Evolutionary conservation across 495 filamentous ascomycete species (phyloP).

Genomic region (Neurospora sp.): DNA sequence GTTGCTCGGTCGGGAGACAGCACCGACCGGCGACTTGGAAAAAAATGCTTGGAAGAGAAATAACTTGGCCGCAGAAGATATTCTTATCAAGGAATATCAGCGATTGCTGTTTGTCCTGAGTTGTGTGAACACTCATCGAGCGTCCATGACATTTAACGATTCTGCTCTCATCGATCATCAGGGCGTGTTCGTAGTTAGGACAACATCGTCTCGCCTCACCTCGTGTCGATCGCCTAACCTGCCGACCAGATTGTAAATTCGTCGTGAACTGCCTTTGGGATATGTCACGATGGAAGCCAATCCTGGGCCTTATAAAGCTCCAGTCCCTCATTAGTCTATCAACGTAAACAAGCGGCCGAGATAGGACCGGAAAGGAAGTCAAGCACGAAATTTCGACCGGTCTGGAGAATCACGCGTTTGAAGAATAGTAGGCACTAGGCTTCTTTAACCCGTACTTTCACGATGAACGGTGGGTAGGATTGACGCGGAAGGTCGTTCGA

Average conservation of each 20-base stretch:
- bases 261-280: neutral
- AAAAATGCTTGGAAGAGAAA: no score
- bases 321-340: neutral
- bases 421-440: neutral
- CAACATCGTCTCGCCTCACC: neutral
- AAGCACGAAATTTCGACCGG: neutral
- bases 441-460: neutral
- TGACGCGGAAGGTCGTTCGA: neutral
- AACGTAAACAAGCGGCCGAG: neutral
- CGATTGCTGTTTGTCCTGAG: no score
- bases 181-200: neutral
- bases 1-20: no score
- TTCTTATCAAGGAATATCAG: no score
- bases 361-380: neutral
- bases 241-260: neutral
- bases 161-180: neutral
- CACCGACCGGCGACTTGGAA: no score
- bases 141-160: neutral
- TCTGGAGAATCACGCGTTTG: neutral
- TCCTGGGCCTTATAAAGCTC: neutral
- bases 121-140: no score
- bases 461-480: neutral
- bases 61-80: no score
- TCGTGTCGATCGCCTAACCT: neutral
- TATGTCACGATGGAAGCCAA: neutral